Conservation (phyloP, 2,329 filamentous ascomycete species). For the Ophiostoma piceae region DNA sequence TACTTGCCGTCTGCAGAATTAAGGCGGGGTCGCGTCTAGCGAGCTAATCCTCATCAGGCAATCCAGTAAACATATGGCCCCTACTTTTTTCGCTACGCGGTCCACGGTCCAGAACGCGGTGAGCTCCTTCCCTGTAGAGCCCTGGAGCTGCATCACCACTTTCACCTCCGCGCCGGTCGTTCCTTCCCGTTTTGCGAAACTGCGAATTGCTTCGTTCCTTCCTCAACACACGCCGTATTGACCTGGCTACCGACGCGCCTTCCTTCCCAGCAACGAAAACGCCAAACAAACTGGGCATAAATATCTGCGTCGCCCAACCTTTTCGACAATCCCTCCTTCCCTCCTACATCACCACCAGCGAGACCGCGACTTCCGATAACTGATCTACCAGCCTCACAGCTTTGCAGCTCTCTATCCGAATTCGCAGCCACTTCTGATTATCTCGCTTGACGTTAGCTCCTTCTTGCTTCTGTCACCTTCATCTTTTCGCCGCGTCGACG, state of each 20-base stretch:
- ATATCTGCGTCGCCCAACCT: background rate
- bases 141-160: slow-evolving; percentile 8
- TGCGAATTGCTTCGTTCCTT: background rate
- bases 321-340: background rate
- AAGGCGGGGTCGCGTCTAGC: slow-evolving; percentile 19
- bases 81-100: slow-evolving; percentile 16
- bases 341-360: background rate
- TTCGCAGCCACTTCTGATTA: background rate
- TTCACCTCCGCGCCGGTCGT: background rate
- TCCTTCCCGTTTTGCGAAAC: slow-evolving; percentile 3
- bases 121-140: slow-evolving; percentile 14
- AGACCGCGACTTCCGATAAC: background rate
- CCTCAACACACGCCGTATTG: background rate
- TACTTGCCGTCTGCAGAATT: background rate
- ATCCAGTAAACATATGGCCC: slow-evolving; percentile 20
- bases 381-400: background rate
- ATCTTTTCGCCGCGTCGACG: background rate
- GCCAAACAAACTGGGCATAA: background rate
- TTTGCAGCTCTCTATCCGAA: background rate
- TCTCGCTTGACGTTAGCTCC: background rate
- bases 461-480: background rate
- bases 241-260: background rate
- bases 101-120: slow-evolving; percentile 14
- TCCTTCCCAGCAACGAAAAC: background rate
- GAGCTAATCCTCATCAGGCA: slow-evolving; percentile 16